Conservation (phyloP, 1,284 basidiomycete species). For the Fomitopsis pinicola region DNA sequence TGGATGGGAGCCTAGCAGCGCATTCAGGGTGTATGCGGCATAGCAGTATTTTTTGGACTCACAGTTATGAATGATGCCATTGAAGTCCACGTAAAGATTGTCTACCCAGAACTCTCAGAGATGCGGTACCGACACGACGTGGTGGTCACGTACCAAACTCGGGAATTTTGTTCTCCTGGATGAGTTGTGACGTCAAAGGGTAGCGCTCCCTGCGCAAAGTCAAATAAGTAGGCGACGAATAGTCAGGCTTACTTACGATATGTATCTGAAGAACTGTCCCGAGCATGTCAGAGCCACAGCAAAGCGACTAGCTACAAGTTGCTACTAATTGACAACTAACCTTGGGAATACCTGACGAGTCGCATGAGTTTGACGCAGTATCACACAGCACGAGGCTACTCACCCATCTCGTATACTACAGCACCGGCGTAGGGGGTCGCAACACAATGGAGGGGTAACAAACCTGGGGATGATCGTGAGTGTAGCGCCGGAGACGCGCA, state of each 20-base stretch:
- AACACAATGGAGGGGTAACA: background rate
- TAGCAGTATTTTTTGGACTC: slow-evolving; percentile 21
- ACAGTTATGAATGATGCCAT: slow-evolving; percentile 99
- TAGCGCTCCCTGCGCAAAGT: slow-evolving; percentile 78
- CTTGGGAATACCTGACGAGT: slow-evolving; percentile 20
- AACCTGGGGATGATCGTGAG: background rate
- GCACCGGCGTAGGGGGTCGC: background rate
- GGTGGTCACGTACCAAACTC: slow-evolving; percentile 65
- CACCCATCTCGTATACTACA: background rate
- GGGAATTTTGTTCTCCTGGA: slow-evolving; percentile 95
- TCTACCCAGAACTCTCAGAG: slow-evolving; percentile 39
- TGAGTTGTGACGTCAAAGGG: slow-evolving; percentile 95
- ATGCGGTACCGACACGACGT: slow-evolving; percentile 9
- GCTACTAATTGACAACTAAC: slow-evolving; percentile 6
- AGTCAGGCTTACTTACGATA: slow-evolving; percentile 52
- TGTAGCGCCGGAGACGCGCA: background rate
- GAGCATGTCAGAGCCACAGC: background rate
- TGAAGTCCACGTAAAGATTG: slow-evolving; percentile 94
- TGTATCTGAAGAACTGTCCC: slow-evolving; percentile 76
- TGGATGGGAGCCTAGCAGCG: slow-evolving; percentile 72
- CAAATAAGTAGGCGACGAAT: slow-evolving; percentile 1
- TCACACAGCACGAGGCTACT: background rate
- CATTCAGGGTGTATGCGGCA: background rate
- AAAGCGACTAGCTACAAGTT: background rate
- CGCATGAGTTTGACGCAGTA: background rate